Evolutionary conservation across 352 stramenopile species (phyloP).

Genomic region (Globisporangium sylvaticum): DNA sequence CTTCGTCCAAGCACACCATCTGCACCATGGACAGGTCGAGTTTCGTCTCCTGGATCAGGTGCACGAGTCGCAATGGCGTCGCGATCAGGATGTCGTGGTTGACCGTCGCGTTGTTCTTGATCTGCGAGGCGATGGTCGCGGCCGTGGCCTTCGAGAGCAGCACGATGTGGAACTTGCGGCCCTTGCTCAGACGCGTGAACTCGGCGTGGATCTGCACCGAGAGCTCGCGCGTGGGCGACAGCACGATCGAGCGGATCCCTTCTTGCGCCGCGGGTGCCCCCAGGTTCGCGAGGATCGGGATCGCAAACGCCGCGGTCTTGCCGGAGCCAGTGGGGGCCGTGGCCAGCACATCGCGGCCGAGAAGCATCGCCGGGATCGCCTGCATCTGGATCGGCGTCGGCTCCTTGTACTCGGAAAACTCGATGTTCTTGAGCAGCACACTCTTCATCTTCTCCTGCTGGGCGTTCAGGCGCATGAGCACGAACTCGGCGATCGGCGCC

Average conservation of each 20-base stretch:
- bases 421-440: slow-evolving; percentile 78
- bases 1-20: slow-evolving; percentile 98
- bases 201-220: slow-evolving; percentile 96
- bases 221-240: slow-evolving; percentile 97
- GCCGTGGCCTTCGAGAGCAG: slow-evolving; percentile 93
- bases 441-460: slow-evolving; percentile 47
- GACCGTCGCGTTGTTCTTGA: slow-evolving; percentile 75
- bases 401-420: slow-evolving; percentile 94
- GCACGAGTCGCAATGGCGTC: slow-evolving; percentile 95
- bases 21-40: slow-evolving; percentile 87
- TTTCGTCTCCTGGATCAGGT: slow-evolving; percentile 79
- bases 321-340: slow-evolving; percentile 96
- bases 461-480: slow-evolving; percentile 53
- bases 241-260: slow-evolving; percentile 90
- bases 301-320: slow-evolving; percentile 98
- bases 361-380: slow-evolving; percentile 88
- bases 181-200: slow-evolving; percentile 87
- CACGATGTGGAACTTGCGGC: slow-evolving; percentile 85
- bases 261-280: slow-evolving; percentile 38
- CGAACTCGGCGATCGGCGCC: slow-evolving; percentile 72
- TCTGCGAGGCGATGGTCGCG: slow-evolving; percentile 61
- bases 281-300: slow-evolving; percentile 91
- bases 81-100: slow-evolving; percentile 95
- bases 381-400: slow-evolving; percentile 99
- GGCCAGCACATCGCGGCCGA: slow-evolving; percentile 92